phyloP scores from a whole-genome alignment of 1,284 basidiomycete genomes.

The Neonothopanus nambi region DNA sequence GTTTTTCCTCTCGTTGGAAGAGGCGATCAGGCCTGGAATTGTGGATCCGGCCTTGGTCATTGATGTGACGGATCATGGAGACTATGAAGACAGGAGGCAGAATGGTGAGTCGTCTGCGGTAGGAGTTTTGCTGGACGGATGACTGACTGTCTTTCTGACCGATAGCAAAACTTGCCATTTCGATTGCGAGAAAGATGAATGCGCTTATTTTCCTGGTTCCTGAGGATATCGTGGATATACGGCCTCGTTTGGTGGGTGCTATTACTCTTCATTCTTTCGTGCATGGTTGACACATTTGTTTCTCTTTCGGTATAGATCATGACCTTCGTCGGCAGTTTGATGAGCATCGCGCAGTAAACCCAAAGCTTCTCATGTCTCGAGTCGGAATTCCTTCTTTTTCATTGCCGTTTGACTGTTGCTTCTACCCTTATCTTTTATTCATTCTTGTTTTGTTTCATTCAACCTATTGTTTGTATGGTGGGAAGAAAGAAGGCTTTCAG shows the following conservation, averaged over 20 bases:
- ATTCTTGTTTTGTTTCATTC: no score
- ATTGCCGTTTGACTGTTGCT: no score
- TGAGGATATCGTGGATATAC: conserved; percentile 91
- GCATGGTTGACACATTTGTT: not conserved
- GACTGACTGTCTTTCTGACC: not conserved
- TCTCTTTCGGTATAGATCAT: conserved; percentile 64
- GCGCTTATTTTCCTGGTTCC: conserved; percentile 97
- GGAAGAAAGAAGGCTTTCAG: no score
- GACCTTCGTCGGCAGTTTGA: conserved; percentile 72
- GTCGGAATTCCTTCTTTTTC: no score
- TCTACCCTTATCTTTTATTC: no score
- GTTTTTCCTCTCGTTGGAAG: conserved; percentile 94
- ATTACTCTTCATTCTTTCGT: not conserved
- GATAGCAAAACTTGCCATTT: conserved; percentile 92
- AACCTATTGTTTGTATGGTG: no score
- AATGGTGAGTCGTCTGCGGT: conserved; percentile 67
- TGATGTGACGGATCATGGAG: conserved; percentile 61
- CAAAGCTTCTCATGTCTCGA: no score
- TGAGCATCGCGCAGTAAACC: conserved; percentile 50
- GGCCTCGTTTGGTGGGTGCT: conserved; percentile 73
- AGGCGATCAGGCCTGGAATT: conserved; percentile 90
- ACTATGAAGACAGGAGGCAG: conserved; percentile 88
- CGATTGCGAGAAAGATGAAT: conserved; percentile 96
- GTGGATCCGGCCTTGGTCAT: conserved; percentile 89
- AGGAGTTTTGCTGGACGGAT: not conserved